A percentile compares a stretch with the other conserved stretches of the same genome.
These are phyloP conservation scores for Podospora anserina DNA, from an alignment of 495 filamentous ascomycete species.

Conservation along the genomic window DNA sequence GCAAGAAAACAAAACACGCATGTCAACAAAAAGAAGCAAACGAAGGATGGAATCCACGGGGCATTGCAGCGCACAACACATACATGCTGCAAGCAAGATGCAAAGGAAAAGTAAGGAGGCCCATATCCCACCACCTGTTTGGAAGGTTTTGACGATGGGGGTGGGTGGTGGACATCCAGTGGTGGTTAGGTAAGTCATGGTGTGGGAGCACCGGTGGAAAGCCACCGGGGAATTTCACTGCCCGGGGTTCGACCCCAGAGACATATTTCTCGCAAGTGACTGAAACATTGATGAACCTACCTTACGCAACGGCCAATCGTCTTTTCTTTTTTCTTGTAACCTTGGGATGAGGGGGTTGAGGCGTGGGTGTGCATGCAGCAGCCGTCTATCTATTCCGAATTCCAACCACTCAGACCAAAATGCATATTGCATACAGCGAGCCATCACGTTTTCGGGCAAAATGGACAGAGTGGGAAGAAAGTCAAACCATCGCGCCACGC, in stretches of 20 bases:
- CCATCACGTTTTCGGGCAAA: not conserved
- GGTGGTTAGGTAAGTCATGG: not conserved
- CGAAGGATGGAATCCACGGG: not conserved
- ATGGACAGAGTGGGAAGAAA: not conserved
- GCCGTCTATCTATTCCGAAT: not conserved
- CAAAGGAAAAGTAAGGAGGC: not conserved
- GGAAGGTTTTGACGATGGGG: not conserved
- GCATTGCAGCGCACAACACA: not conserved
- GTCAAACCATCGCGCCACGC: not conserved
- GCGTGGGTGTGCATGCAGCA: not conserved
- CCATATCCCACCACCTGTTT: not conserved
- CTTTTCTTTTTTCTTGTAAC: not conserved
- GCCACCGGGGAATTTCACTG: not conserved
- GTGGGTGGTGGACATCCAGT: not conserved
- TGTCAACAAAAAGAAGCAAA: conserved; percentile 3
- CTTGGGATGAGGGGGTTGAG: not conserved
- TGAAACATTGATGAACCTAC: not conserved
- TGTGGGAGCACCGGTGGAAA: not conserved
- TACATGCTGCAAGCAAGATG: not conserved
- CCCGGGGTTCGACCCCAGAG: not conserved
- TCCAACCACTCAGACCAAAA: not conserved
- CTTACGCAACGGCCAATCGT: not conserved
- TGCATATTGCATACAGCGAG: not conserved
- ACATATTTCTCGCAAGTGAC: not conserved
- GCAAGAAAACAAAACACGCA: not conserved